Evolutionary conservation across 352 stramenopile species (phyloP), one percentile per base, ranked within the genome.

Genomic region (Pythium periplocum): DNA sequence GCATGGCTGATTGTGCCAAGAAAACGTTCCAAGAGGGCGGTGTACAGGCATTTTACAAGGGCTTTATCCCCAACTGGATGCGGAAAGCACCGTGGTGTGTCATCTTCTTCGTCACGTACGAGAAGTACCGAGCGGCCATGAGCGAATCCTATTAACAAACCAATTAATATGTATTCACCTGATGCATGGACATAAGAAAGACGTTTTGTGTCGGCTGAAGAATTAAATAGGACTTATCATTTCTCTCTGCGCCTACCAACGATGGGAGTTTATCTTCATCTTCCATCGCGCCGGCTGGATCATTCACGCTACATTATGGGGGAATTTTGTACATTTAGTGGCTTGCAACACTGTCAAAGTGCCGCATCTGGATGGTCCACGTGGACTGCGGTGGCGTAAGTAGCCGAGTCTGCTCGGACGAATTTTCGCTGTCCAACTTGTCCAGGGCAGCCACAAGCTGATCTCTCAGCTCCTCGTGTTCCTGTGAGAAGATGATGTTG

Each of bases 41-140:
- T 10, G 34, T 63, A 7, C 47, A 64, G 38, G 81, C 83, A 5
- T 89, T 95, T 45, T 95, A 95, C 73, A 93, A 86, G 51, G 84
- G 84, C 10, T 95, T 95, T 51, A 75, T 88, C 30, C 83, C 85
- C 6, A 92, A 93, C 70, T 93, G 78, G 79, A 88, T 91, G 78
- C 78, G 85, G 10, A 92, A 95, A 61, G 83, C 80, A 7, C 82
- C 83, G 43, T 93, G 83, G 83, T 93, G 81, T 55, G 61, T 91
- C 45, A 75, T 93, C 52, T 93, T 93, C 66, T 95, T 95, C 62
- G 73, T 95, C 50, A 79, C 76, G 17, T 95, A 93, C 61, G 85
- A 95, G 58, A 78, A 90, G 52, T 87, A 88, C 51, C 76, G 81
- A 17, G 67, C 73, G 0, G 60, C 52, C 4, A 40, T 91, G 33